These are phyloP conservation scores for Pleurotus eryngii DNA, from an alignment of 768 basidiomycete species.

Conservation along the genomic window DNA sequence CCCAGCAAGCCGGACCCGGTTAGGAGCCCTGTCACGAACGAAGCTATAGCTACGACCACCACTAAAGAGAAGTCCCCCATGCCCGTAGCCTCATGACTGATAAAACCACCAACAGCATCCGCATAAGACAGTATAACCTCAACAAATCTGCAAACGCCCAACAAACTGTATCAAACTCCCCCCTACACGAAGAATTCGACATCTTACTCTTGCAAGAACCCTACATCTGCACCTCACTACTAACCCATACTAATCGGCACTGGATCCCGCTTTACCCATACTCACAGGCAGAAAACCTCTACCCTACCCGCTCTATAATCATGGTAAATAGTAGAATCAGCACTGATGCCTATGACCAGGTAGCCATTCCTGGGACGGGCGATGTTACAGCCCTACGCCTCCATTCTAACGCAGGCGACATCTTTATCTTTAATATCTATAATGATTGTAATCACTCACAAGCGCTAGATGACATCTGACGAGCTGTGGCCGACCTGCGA, in stretches of 20 bases:
- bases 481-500: neutral
- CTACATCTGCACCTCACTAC: constrained; percentile 13
- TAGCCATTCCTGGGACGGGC: constrained; percentile 14
- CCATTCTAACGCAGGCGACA: neutral
- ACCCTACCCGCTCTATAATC: constrained; percentile 13
- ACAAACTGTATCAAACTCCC: constrained; percentile 6
- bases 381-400: constrained; percentile 26
- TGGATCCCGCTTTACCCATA: neutral
- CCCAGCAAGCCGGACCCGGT: too few relatives aligned
- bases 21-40: too few relatives aligned
- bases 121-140: constrained; percentile 20
- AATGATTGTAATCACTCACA: constrained; percentile 14
- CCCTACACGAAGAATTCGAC: constrained; percentile 13
- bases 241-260: neutral
- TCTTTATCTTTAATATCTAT: constrained; percentile 26
- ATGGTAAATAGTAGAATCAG: constrained; percentile 17
- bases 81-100: neutral
- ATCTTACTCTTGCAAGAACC: constrained; percentile 30
- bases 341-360: constrained; percentile 15
- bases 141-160: constrained; percentile 19
- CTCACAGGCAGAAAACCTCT: neutral
- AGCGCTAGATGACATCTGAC: neutral
- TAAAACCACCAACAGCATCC: neutral
- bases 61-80: too few relatives aligned
- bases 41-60: too few relatives aligned